Percentiles rank a stretch among this genome's conserved stretches.
phyloP scores from a whole-genome alignment of 2,329 filamentous ascomycete species.

The Chrysoporthe cubensis region DNA sequence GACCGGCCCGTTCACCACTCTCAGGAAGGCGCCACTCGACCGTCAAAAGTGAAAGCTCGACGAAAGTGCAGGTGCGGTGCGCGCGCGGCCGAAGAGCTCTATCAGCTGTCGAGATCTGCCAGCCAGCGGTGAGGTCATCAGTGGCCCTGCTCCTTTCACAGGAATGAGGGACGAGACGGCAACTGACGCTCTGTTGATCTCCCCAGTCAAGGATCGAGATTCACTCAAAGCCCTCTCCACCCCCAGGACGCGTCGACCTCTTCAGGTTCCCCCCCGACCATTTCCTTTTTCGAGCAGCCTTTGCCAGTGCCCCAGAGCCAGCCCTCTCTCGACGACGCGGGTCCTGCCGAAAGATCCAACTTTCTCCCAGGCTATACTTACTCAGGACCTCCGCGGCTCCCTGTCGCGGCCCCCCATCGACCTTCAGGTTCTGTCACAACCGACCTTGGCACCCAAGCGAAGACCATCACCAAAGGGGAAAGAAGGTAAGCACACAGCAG shows the following conservation, averaged over 20 bases:
- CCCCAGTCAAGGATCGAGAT: not conserved
- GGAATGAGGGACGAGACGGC: not conserved
- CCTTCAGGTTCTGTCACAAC: not conserved
- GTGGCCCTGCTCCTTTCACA: not conserved
- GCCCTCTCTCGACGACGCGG: not conserved
- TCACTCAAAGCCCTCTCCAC: too few species aligned
- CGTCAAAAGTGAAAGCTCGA: too few species aligned
- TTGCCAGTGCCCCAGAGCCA: not conserved
- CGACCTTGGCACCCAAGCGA: not conserved
- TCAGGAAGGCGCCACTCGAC: not conserved
- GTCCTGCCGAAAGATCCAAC: too few species aligned
- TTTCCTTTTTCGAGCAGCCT: not conserved
- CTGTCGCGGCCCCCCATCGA: not conserved
- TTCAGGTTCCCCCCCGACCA: too few species aligned
- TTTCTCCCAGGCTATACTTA: too few species aligned
- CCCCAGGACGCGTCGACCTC: too few species aligned
- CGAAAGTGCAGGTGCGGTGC: not conserved
- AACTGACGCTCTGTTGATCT: not conserved
- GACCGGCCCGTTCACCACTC: not conserved
- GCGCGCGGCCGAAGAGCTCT: not conserved
- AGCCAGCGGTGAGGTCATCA: constrained; percentile 11
- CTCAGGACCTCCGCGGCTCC: not conserved
- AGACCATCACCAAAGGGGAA: constrained; percentile 26
- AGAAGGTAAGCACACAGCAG: constrained; percentile 18
- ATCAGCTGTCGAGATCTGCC: constrained; percentile 1